Evolutionary conservation across 2,329 filamentous ascomycete species (phyloP), one percentile per base, ranked within the genome.

Genomic region (Mycosphaerella sp.): DNA sequence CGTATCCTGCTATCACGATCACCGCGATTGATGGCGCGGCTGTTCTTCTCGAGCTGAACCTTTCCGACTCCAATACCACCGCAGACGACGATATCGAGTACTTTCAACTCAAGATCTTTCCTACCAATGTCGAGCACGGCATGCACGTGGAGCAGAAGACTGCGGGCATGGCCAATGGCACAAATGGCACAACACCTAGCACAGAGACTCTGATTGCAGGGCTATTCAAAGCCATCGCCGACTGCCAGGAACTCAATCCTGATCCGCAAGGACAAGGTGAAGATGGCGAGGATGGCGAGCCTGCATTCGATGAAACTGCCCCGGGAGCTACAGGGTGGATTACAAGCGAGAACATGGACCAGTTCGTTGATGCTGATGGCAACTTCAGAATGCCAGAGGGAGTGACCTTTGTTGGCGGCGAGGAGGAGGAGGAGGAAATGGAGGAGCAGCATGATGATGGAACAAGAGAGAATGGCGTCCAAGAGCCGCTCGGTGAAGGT

Each of bases 281-380:
- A 9, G 79, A 77, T 10, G 70, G 66, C 0, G 80, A 80, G 1
- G 80, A 78, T 1, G 75, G 65, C 16, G 50, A 46, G 6, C 72
- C 69, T 10, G 60, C 56, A 4, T 68, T 69, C 40, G 65, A 67
- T 32, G 68, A 76, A n/a, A 81, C 82, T 0, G 79, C 86, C 68
- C 85, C 86, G 0, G 86, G 86, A 1, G 87, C 85, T 44, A 80
- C 80, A 0, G 86, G 86, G 0, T 91, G 87, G 87, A 89, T 97
- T 64, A 97, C 91, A 13, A 86, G 87, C 7, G 91, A 95, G 50
- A 97, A 96, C 62, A 84, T 95, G 66, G 76, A 85, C 57, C 80
- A 95, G 60, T 95, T 82, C 64, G 87, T 93, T 68, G 87, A 93
- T 61, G 82, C 79, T 55, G 79, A 89, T 7, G 88, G 88, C 2